Percentiles rank a stretch among this genome's conserved stretches.
Evolutionary conservation across 768 basidiomycete genomes (phyloP).

Genomic region (Boletellus emodensis): DNA sequence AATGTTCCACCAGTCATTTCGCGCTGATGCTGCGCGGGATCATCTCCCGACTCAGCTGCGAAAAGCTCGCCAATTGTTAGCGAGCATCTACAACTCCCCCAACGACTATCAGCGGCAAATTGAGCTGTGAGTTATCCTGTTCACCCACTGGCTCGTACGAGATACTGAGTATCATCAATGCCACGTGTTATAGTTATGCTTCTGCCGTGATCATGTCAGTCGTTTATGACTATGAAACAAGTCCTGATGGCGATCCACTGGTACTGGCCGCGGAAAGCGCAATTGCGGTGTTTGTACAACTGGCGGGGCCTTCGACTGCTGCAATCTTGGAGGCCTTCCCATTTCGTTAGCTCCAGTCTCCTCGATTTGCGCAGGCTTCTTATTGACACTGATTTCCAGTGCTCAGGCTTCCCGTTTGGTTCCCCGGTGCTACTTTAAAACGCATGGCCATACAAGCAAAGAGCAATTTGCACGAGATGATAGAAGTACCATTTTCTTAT

Average conservation of each 20-base stretch:
- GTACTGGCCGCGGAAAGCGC: constrained; percentile 29
- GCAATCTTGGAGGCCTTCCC: constrained; percentile 30
- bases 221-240: constrained; percentile 33
- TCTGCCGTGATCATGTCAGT: constrained; percentile 31
- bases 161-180: constrained; percentile 1
- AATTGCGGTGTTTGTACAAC: constrained; percentile 23
- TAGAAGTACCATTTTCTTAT: constrained; percentile 28
- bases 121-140: constrained; percentile 25
- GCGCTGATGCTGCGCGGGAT: constrained; percentile 23
- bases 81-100: constrained; percentile 21
- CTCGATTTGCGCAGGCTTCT: background rate
- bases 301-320: constrained; percentile 24
- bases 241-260: constrained; percentile 25
- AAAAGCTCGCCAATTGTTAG: constrained; percentile 26
- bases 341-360: constrained; percentile 24
- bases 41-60: constrained; percentile 26
- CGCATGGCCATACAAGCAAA: constrained; percentile 29
- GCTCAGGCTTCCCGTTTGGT: constrained; percentile 31
- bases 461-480: constrained; percentile 27
- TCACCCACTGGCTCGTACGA: background rate
- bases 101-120: constrained; percentile 27
- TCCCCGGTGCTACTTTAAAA: constrained; percentile 34
- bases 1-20: constrained; percentile 32
- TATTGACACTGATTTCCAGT: constrained; percentile 22
- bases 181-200: constrained; percentile 23